Evolutionary conservation across 2,329 filamentous ascomycete species (phyloP), one percentile per base, ranked within the genome.

Genomic region (Zopfia rhizophila): DNA sequence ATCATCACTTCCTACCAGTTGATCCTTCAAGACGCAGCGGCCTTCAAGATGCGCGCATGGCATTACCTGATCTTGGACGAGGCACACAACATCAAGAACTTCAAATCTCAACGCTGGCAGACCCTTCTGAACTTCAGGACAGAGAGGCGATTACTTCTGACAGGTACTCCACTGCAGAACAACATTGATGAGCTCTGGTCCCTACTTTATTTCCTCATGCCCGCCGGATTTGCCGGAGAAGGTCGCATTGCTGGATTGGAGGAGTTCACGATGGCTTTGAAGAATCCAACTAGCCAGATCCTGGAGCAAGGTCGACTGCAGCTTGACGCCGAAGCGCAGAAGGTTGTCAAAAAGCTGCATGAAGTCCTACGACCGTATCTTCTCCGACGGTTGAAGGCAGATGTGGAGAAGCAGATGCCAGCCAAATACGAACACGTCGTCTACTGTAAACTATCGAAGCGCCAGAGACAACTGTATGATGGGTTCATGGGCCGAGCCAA

Each of bases 61-160:
- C 92, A 97, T 67, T 99, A 97, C 72, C 91, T 99, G 83, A 92
- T 99, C 54, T 83, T 99, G 1, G 94, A 99, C 60, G 94, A 99
- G 75, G 94, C 95, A 0, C 94, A 99, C 77, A 97, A 99, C 74
- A 99, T 99, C 80, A 97, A 99, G 68, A 99, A 99, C 72, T 99
- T 97, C 79, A 92, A 96, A 65, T 97, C 93, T 2, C 92, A 97
- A 70, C 82, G 93, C 54, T 99, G 94, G 92, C 94, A 97, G 70
- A 93, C 91, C 0, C 82, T 99, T 54, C 83, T 99, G 16, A 94
- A 89, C 0, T 95, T 99, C 75, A 93, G 95, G 61, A 97, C 94
- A 0, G 86, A 88, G 53, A 87, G 92, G 19, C 85, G 94, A 23
- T 82, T 99, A 8, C 76, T 99, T 0, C 80, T 99, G 8, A 99